Conservation (phyloP, 2,329 filamentous ascomycete species). For the Diaporthe ilicicola region DNA sequence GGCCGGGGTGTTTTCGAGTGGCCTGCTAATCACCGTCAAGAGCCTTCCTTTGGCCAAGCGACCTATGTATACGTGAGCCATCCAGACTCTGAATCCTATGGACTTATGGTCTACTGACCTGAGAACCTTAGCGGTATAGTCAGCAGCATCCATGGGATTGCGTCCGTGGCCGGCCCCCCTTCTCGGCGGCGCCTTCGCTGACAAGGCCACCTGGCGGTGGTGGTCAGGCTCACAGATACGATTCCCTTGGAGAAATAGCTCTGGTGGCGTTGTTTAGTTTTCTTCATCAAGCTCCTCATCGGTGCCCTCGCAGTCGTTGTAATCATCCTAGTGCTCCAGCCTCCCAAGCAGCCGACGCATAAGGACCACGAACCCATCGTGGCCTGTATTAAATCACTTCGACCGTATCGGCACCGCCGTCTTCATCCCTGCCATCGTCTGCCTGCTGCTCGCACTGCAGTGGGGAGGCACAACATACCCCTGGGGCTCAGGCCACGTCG, state of each 20-base stretch:
- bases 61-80: slow-evolving; percentile 34
- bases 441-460: slow-evolving; percentile 54
- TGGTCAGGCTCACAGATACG: slow-evolving; percentile 25
- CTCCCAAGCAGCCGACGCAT: slow-evolving; percentile 7
- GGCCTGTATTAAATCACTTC: slow-evolving; percentile 22
- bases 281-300: slow-evolving; percentile 39
- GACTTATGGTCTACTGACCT: no score
- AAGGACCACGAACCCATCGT: no score
- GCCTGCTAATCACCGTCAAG: slow-evolving; percentile 46
- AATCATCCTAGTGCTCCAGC: slow-evolving; percentile 32
- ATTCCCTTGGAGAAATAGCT: no score
- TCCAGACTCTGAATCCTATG: no score
- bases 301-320: slow-evolving; percentile 34
- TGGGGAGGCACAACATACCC: slow-evolving; percentile 47
- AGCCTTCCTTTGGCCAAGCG: slow-evolving; percentile 40
- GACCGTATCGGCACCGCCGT: slow-evolving; percentile 34
- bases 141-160: slow-evolving; percentile 53
- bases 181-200: slow-evolving; percentile 21
- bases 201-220: slow-evolving; percentile 37
- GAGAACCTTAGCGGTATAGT: slow-evolving; percentile 43
- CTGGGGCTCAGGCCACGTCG: slow-evolving; percentile 40
- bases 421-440: slow-evolving; percentile 46
- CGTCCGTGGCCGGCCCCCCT: slow-evolving; percentile 38
- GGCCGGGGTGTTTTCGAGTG: slow-evolving; percentile 53
- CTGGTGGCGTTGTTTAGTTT: slow-evolving; percentile 13